Evolutionary conservation across 805 yeast genomes (phyloP), one percentile per base, ranked within the genome.

Genomic region (Cephaloascus albidus): DNA sequence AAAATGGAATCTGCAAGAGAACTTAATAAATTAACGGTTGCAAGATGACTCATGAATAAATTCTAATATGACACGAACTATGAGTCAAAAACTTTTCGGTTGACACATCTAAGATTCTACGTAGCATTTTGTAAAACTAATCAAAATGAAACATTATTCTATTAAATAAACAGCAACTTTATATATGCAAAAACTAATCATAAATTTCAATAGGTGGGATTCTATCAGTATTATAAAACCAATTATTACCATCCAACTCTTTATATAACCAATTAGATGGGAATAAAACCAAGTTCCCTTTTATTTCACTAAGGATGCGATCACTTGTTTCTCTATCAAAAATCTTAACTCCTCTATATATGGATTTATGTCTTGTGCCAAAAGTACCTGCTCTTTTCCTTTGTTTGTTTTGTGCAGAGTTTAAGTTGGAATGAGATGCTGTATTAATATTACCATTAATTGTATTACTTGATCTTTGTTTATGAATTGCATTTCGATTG

Each of bases 181-280:
- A n/a, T n/a, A n/a, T n/a, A n/a, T n/a, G n/a, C n/a, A n/a, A n/a
- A n/a, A n/a, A n/a, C n/a, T 50, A 87, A 51, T 88, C 90, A 57
- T 85, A 93, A 39, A 93, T 90, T 54, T 93, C 97, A 40, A 93
- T 78, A 1, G 98, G 98, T 4, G 97, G 96, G 20, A 93, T 66
- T 52, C 95, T 78, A 54, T 93, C 98, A 37, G 94, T 81, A 50
- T 82, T 86, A 65, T 86, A 89, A 57, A 88, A 89, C 97, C 97
- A 90, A 54, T 94, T 93, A 10, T 86, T 90, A 4, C 85, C 76
- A 41, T 89, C 96, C 23, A 88, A 75, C 59, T 93, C 98, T 42
- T 79, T 74, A 49, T 74, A 66, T 34, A 93, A 69, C 98, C 98
- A 93, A 44, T 87, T 87, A 1, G 85, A 71, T 0, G 98, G 97